Percentiles rank a stretch among this genome's conserved stretches.
Evolutionary conservation across 1,284 basidiomycete species (phyloP).

Genomic region (Cutaneotrichosporon mucoides): DNA sequence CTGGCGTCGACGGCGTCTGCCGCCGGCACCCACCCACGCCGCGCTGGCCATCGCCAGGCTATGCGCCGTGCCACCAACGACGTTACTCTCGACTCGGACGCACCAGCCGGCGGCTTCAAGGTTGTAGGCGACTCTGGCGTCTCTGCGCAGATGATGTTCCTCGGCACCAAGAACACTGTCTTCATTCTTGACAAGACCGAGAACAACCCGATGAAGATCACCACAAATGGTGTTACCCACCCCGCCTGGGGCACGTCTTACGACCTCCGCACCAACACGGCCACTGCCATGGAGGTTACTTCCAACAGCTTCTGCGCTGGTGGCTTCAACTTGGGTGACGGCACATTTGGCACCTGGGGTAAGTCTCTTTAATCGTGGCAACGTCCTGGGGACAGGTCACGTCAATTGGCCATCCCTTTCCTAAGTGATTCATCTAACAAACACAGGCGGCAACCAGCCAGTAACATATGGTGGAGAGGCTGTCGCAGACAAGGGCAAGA

Average conservation of each 20-base stretch:
- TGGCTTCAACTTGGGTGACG: slow-evolving; percentile 52
- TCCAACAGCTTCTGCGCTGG: slow-evolving; percentile 74
- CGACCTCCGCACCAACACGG: slow-evolving; percentile 49
- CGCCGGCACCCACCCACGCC: background rate
- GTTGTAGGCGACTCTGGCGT: slow-evolving; percentile 50
- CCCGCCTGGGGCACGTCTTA: slow-evolving; percentile 52
- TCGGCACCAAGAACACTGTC: slow-evolving; percentile 49
- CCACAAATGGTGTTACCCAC: slow-evolving; percentile 43
- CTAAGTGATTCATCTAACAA: background rate
- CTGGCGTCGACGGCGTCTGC: slow-evolving; percentile 7
- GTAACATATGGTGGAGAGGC: slow-evolving; percentile 63
- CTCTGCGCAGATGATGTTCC: slow-evolving; percentile 49
- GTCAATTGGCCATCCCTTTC: too few relatives aligned
- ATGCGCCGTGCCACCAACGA: slow-evolving; percentile 9
- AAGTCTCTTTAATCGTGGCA: background rate
- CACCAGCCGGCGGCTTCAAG: slow-evolving; percentile 36
- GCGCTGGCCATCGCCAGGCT: slow-evolving; percentile 20
- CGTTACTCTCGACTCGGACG: background rate
- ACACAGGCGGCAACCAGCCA: slow-evolving; percentile 59
- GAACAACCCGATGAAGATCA: slow-evolving; percentile 62
- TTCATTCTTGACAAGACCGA: slow-evolving; percentile 54
- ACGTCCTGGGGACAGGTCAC: too few relatives aligned
- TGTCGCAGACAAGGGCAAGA: slow-evolving; percentile 31
- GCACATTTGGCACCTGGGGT: slow-evolving; percentile 24
- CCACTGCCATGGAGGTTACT: slow-evolving; percentile 60